Conservation (phyloP, 2,329 filamentous ascomycete genomes). For the Pseudocercospora musae region DNA sequence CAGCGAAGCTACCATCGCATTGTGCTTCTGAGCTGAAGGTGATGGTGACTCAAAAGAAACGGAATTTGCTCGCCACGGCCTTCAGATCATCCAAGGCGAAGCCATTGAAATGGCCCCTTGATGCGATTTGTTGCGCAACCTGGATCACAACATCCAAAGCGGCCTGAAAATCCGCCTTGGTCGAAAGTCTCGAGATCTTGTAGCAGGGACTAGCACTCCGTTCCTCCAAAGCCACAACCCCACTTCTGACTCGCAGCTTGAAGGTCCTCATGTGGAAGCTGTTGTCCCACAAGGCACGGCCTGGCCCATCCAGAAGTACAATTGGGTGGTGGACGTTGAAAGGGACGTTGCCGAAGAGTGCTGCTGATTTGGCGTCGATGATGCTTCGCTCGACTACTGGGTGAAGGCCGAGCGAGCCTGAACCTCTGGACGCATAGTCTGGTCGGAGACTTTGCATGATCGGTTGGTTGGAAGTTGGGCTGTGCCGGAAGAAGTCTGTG, state of each 20-base stretch:
- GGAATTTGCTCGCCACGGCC: not conserved
- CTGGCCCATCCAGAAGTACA: not conserved
- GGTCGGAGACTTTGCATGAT: not conserved
- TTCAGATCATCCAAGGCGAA: not conserved
- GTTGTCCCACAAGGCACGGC: too few species aligned
- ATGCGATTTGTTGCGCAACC: not conserved
- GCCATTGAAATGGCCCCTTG: not conserved
- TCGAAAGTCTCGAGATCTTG: not conserved
- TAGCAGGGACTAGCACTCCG: not conserved
- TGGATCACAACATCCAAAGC: not conserved
- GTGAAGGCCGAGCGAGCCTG: not conserved
- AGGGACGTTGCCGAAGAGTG: not conserved
- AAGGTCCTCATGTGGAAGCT: not conserved
- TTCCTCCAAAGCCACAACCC: not conserved
- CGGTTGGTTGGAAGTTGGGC: not conserved
- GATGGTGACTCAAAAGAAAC: not conserved
- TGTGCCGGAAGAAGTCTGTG: not conserved
- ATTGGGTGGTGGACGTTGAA: not conserved
- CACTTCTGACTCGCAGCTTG: not conserved
- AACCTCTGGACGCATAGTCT: not conserved
- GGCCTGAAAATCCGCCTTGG: not conserved
- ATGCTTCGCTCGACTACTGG: not conserved
- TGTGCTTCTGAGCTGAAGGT: not conserved
- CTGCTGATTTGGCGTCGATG: not conserved
- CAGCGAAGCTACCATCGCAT: not conserved